These are phyloP conservation scores for Leishmania amazonensis DNA, from an alignment of 208 protist species.

Conservation along the genomic window DNA sequence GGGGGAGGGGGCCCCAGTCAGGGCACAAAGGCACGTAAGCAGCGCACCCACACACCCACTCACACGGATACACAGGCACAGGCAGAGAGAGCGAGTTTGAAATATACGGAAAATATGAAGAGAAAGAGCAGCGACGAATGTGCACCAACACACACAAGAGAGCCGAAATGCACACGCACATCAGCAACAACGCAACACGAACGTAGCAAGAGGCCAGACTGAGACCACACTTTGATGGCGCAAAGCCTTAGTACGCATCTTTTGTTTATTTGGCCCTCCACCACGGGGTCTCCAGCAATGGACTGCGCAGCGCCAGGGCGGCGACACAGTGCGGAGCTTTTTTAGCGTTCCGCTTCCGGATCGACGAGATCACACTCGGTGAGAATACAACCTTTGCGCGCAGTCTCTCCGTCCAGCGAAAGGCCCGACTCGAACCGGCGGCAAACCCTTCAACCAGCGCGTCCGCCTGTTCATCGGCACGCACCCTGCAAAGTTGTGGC, in stretches of 20 bases:
- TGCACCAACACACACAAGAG: not conserved
- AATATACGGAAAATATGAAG: not conserved
- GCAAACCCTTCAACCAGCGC: conserved; percentile 32
- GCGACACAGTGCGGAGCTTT: conserved; percentile 58
- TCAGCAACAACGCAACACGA: not conserved
- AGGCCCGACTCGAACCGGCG: conserved; percentile 25
- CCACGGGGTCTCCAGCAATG: not conserved
- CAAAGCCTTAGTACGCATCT: conserved; percentile 5
- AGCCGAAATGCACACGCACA: not conserved
- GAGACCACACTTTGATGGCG: conserved; percentile 3
- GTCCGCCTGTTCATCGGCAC: conserved; percentile 37
- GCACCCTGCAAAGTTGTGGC: conserved; percentile 33
- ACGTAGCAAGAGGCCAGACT: not conserved
- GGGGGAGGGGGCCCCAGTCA: conserved; percentile 3
- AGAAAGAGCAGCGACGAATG: not conserved
- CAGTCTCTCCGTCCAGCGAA: conserved; percentile 44
- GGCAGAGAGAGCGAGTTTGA: not conserved
- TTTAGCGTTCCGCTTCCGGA: conserved; percentile 14
- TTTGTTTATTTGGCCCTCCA: not conserved
- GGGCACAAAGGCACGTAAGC: not conserved
- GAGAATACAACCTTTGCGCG: conserved; percentile 39
- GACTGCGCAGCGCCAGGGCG: conserved; percentile 29
- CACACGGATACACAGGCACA: not conserved
- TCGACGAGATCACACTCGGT: conserved; percentile 35
- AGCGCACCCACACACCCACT: not conserved